A percentile compares a stretch with the other conserved stretches of the same genome.
Evolutionary conservation across 768 basidiomycete species (phyloP).

Genomic region (Naganishia randhawae): DNA sequence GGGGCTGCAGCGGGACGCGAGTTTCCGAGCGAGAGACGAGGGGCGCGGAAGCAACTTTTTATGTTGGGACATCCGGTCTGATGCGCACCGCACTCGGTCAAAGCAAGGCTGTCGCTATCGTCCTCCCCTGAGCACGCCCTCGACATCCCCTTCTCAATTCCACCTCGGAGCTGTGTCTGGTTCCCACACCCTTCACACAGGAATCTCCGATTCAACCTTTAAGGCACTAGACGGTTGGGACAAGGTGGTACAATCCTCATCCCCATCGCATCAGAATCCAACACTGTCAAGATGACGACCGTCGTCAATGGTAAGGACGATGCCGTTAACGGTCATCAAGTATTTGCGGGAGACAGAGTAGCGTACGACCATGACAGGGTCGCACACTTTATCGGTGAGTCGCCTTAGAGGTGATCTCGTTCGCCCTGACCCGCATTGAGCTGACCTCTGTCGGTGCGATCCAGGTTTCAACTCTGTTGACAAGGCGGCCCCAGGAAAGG

Average conservation of each 20-base stretch:
- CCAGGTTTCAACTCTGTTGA: slow-evolving; percentile 89
- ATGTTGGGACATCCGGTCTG: background rate
- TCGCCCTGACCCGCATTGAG: background rate
- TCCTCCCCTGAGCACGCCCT: background rate
- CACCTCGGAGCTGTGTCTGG: background rate
- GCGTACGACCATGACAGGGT: slow-evolving; percentile 60
- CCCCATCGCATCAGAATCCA: background rate
- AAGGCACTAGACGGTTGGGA: background rate
- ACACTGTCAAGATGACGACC: slow-evolving; percentile 21
- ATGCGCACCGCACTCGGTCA: too few species aligned
- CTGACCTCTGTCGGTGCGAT: background rate
- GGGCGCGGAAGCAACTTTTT: background rate
- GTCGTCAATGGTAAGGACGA: slow-evolving; percentile 22
- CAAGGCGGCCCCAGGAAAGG: slow-evolving; percentile 69
- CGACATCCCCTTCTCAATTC: background rate
- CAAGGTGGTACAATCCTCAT: background rate
- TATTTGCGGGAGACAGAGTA: slow-evolving; percentile 9
- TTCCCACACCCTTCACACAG: background rate
- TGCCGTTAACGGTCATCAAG: slow-evolving; percentile 22
- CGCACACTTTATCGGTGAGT: slow-evolving; percentile 63
- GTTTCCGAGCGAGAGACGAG: background rate
- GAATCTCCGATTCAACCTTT: background rate
- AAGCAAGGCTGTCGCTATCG: too few species aligned
- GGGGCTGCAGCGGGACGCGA: background rate
- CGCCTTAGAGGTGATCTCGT: too few species aligned